Percentiles rank a stretch among this genome's conserved stretches.
Evolutionary conservation across 2,329 filamentous ascomycete species (phyloP).

Genomic region (Didymella segeticola): DNA sequence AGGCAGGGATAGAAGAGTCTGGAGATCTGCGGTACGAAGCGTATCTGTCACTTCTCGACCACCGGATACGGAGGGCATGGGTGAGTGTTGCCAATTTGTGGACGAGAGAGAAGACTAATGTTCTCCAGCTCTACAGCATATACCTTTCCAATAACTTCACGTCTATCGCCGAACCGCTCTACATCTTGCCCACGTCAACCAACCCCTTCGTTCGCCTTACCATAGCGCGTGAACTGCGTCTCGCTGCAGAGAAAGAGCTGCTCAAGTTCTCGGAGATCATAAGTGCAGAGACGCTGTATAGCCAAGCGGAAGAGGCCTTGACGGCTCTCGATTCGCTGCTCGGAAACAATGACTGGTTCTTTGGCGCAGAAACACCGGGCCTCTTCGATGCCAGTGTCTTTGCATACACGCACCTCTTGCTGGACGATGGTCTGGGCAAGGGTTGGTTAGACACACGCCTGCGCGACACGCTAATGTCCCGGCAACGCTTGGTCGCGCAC

Average conservation of each 20-base stretch:
- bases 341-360: constrained; percentile 67
- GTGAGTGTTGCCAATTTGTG: constrained; percentile 52
- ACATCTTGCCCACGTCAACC: constrained; percentile 68
- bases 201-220: constrained; percentile 68
- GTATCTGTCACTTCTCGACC: constrained; percentile 79
- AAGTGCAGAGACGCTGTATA: constrained; percentile 63
- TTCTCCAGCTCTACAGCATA: constrained; percentile 71
- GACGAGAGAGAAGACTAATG: constrained; percentile 3
- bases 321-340: constrained; percentile 66
- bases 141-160: constrained; percentile 77
- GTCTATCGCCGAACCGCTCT: constrained; percentile 72
- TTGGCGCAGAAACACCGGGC: constrained; percentile 64
- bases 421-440: constrained; percentile 65
- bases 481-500: constrained; percentile 71
- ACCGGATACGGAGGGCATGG: constrained; percentile 84
- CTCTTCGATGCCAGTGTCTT: constrained; percentile 90
- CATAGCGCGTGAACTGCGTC: constrained; percentile 70
- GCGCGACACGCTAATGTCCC: constrained; percentile 61
- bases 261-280: constrained; percentile 67
- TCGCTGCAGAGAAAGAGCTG: constrained; percentile 77
- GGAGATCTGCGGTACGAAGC: constrained; percentile 69
- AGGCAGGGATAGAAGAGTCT: constrained; percentile 51
- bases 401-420: constrained; percentile 82
- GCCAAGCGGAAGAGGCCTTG: constrained; percentile 68
- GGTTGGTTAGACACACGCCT: constrained; percentile 70